These are phyloP conservation scores for Candida xiaguanensis DNA, from an alignment of 805 yeast species.

Conservation along the genomic window DNA sequence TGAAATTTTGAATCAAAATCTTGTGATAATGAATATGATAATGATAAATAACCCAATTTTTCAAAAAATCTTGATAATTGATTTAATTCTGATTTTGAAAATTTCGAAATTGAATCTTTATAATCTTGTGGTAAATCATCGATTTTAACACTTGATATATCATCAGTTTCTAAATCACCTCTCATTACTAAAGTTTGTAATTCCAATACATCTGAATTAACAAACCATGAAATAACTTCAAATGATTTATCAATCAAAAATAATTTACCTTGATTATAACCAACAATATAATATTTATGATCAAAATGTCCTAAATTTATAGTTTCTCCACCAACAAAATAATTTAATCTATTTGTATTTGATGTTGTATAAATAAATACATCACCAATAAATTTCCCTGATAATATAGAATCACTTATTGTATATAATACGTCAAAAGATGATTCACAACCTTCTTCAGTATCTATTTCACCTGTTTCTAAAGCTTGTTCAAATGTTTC, in stretches of 20 bases:
- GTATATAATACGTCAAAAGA: constrained; percentile 84
- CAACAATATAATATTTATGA: constrained; percentile 78
- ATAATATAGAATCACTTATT: constrained; percentile 68
- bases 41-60: constrained; percentile 82
- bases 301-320: constrained; percentile 93
- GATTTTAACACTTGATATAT: constrained; percentile 42
- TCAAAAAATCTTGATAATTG: constrained; percentile 91
- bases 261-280: constrained; percentile 84
- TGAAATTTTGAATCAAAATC: constrained; percentile 92
- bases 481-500: constrained; percentile 63
- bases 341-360: constrained; percentile 78
- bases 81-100: constrained; percentile 62
- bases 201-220: constrained; percentile 84
- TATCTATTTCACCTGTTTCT: constrained; percentile 53
- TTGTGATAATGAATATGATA: constrained; percentile 77
- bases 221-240: constrained; percentile 73
- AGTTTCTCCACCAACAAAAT: constrained; percentile 90
- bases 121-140: constrained; percentile 54
- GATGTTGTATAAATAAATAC: constrained; percentile 88
- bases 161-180: constrained; percentile 77
- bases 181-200: constrained; percentile 94
- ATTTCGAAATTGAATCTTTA: constrained; percentile 47
- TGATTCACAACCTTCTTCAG: constrained; percentile 86
- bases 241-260: constrained; percentile 90
- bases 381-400: constrained; percentile 97